Evolutionary conservation across 805 yeast species (phyloP).

Genomic region (Kodamaea sagamina): DNA sequence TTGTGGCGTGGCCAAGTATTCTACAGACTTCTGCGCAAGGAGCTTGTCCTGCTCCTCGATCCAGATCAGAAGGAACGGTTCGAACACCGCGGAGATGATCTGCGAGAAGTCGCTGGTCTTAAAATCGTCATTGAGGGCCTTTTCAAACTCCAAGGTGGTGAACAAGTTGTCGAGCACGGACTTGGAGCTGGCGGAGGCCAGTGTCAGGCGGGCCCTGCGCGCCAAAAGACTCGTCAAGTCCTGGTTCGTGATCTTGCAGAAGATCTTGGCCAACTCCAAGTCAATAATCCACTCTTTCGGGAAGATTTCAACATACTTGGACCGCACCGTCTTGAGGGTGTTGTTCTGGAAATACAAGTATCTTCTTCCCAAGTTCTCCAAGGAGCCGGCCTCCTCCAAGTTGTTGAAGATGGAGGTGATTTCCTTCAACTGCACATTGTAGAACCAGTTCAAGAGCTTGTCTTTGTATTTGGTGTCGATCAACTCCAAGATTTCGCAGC

Average conservation of each 20-base stretch:
- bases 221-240: constrained; percentile 60
- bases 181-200: constrained; percentile 29
- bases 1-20: constrained; percentile 60
- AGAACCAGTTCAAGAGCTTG: constrained; percentile 71
- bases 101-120: constrained; percentile 45
- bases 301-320: constrained; percentile 55
- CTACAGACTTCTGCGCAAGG: constrained; percentile 61
- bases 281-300: constrained; percentile 75
- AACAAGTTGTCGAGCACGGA: constrained; percentile 62
- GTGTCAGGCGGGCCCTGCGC: constrained; percentile 18
- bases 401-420: constrained; percentile 72
- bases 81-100: constrained; percentile 66
- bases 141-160: constrained; percentile 83
- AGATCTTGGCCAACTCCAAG: constrained; percentile 56
- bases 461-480: constrained; percentile 56
- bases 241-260: constrained; percentile 67
- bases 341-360: constrained; percentile 74
- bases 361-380: constrained; percentile 82
- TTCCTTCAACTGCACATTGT: constrained; percentile 68
- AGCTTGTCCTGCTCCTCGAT: constrained; percentile 75
- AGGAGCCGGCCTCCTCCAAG: constrained; percentile 90
- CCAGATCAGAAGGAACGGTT: constrained; percentile 85
- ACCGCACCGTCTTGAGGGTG: constrained; percentile 59
- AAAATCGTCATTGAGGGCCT: constrained; percentile 64
- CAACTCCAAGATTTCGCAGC: constrained; percentile 72